These are phyloP conservation scores for Globisporangium paddicum DNA, from an alignment of 352 stramenopile species.

Conservation along the genomic window DNA sequence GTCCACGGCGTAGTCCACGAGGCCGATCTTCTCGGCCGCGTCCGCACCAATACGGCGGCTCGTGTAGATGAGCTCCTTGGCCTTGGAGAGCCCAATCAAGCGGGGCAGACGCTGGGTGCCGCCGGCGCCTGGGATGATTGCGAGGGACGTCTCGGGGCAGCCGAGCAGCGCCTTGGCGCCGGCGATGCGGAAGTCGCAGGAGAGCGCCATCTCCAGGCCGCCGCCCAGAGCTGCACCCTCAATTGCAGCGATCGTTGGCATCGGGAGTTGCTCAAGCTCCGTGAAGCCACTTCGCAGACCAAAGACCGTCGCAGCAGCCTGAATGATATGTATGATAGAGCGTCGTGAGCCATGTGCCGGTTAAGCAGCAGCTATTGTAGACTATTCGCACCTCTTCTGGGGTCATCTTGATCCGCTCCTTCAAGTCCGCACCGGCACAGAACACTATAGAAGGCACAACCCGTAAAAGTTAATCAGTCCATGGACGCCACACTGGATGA, in stretches of 20 bases:
- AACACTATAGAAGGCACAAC: constrained; percentile 48
- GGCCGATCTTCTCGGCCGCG: constrained; percentile 74
- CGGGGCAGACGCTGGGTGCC: constrained; percentile 91
- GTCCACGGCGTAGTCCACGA: constrained; percentile 87
- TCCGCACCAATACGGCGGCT: constrained; percentile 74
- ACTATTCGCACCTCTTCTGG: constrained; percentile 59
- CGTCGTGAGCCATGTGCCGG: not conserved
- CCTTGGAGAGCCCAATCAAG: constrained; percentile 87
- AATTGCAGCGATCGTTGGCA: constrained; percentile 91
- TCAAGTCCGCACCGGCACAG: constrained; percentile 87
- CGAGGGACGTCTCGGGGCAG: constrained; percentile 89
- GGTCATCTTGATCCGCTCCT: constrained; percentile 88
- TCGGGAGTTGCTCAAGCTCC: constrained; percentile 83
- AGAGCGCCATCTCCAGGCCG: constrained; percentile 89
- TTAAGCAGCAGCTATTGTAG: no score
- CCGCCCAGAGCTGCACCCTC: constrained; percentile 90
- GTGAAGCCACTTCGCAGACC: constrained; percentile 78
- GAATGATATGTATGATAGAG: not conserved
- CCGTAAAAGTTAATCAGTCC: no score
- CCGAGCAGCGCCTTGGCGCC: constrained; percentile 84
- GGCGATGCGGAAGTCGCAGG: constrained; percentile 91
- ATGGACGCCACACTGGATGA: not conserved
- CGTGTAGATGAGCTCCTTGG: constrained; percentile 95
- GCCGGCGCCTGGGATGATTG: constrained; percentile 91
- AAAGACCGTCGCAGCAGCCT: constrained; percentile 65